phyloP scores from a whole-genome alignment of 805 yeast genomes.

The Candida namnaoensis region DNA sequence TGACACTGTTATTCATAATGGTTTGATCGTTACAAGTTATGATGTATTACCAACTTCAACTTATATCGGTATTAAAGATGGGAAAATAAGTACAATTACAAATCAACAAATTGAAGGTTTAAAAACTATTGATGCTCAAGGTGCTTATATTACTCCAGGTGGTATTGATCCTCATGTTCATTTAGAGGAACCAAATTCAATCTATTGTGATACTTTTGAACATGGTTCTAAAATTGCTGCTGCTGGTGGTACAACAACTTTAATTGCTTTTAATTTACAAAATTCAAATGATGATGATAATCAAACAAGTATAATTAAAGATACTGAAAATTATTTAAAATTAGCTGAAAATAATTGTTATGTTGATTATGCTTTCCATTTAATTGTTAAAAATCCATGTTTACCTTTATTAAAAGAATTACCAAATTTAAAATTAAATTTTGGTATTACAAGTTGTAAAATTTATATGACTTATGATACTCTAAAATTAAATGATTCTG shows the following conservation, averaged over 20 bases:
- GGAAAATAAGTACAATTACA: slow-evolving; percentile 22
- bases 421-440: slow-evolving; percentile 21
- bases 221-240: slow-evolving; percentile 31
- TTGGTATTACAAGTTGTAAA: slow-evolving; percentile 31
- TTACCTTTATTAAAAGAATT: slow-evolving; percentile 20
- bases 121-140: slow-evolving; percentile 29
- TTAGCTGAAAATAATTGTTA: slow-evolving; percentile 18
- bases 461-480: slow-evolving; percentile 39
- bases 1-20: slow-evolving; percentile 16
- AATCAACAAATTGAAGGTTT: slow-evolving; percentile 10
- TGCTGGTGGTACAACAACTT: slow-evolving; percentile 38
- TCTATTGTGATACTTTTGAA: slow-evolving; percentile 30
- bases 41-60: slow-evolving; percentile 19
- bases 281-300: slow-evolving; percentile 14
- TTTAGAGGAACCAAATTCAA: slow-evolving; percentile 26
- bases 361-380: slow-evolving; percentile 35
- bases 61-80: slow-evolving; percentile 26
- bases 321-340: slow-evolving; percentile 16
- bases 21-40: slow-evolving; percentile 12
- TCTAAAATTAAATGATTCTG: slow-evolving; percentile 31
- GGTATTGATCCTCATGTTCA: slow-evolving; percentile 38
- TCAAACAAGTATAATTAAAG: slow-evolving; percentile 11
- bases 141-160: slow-evolving; percentile 36
- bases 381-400: slow-evolving; percentile 24
- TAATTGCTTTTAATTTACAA: slow-evolving; percentile 33